Evolutionary conservation across 768 basidiomycete species (phyloP).

Genomic region (Podaxis carcinomalis): DNA sequence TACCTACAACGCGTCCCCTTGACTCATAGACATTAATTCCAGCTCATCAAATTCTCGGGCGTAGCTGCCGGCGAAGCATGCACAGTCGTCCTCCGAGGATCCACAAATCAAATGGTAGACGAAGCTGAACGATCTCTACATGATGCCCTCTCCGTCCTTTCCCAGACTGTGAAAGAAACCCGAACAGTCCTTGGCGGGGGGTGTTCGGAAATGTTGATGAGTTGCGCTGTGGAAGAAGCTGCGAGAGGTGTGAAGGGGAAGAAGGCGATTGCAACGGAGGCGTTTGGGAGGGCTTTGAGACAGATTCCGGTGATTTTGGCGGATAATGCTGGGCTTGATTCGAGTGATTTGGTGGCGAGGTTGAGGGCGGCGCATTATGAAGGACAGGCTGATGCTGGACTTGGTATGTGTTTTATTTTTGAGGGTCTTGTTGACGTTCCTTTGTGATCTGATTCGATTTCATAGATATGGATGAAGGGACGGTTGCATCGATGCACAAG

Average conservation of each 20-base stretch:
- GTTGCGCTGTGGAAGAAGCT: conserved; percentile 87
- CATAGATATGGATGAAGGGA: conserved; percentile 86
- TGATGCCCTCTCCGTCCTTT: conserved; percentile 94
- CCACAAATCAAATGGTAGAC: conserved; percentile 98
- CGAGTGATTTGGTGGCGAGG: conserved; percentile 88
- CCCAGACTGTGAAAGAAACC: conserved; percentile 97
- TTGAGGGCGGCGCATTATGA: conserved; percentile 94
- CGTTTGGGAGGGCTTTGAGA: conserved; percentile 82
- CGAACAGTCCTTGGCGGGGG: conserved; percentile 93
- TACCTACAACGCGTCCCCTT: too few species aligned
- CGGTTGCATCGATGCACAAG: conserved; percentile 81
- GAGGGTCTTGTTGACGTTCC: neutral
- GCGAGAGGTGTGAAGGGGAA: conserved; percentile 86
- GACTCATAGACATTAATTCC: neutral
- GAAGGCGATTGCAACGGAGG: conserved; percentile 93
- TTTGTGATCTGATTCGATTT: neutral
- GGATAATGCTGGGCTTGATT: conserved; percentile 97
- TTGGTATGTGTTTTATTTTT: conserved; percentile 50
- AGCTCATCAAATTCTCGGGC: conserved; percentile 99
- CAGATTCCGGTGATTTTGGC: conserved; percentile 97
- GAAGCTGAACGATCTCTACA: conserved; percentile 98
- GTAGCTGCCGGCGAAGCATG: conserved; percentile 97
- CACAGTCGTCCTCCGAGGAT: conserved; percentile 95
- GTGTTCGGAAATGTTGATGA: conserved; percentile 98
- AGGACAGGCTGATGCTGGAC: conserved; percentile 79